These are phyloP conservation scores for Globisporangium cystogenes DNA, from an alignment of 352 stramenopile genomes.

Conservation along the genomic window DNA sequence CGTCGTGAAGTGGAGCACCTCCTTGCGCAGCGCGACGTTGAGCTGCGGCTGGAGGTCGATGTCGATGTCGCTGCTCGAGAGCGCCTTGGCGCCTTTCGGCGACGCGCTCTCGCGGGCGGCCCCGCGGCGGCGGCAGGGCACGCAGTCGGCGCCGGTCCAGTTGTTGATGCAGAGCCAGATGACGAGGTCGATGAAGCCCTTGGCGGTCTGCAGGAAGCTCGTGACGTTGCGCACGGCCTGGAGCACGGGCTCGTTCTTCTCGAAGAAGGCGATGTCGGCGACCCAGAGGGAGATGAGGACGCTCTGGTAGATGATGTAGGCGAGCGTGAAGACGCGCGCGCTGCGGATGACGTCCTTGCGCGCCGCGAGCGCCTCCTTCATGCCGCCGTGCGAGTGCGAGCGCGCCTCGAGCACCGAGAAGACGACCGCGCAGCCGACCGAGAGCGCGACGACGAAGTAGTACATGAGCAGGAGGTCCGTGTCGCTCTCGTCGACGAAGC, in stretches of 20 bases:
- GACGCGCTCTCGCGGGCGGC: background rate
- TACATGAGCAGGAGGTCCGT: constrained; percentile 61
- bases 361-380: constrained; percentile 68
- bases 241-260: constrained; percentile 20
- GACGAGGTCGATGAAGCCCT: constrained; percentile 78
- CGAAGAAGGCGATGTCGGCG: constrained; percentile 45
- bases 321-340: constrained; percentile 72
- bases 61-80: constrained; percentile 65
- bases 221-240: constrained; percentile 46
- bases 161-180: constrained; percentile 83
- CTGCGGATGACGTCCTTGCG: constrained; percentile 82
- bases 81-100: constrained; percentile 21
- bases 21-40: constrained; percentile 81
- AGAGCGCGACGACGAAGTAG: constrained; percentile 71
- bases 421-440: constrained; percentile 49
- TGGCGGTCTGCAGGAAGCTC: constrained; percentile 67
- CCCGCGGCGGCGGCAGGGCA: constrained; percentile 1
- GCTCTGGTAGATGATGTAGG: constrained; percentile 81
- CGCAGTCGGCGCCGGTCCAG: constrained; percentile 22
- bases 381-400: constrained; percentile 64
- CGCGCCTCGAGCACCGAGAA: constrained; percentile 70
- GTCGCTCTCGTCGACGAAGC: constrained; percentile 73
- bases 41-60: constrained; percentile 82
- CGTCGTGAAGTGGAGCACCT: constrained; percentile 88
- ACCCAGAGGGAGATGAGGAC: constrained; percentile 80